These are phyloP conservation scores for Phytophthora niederhauseri DNA, from an alignment of 352 stramenopile species.

Conservation along the genomic window DNA sequence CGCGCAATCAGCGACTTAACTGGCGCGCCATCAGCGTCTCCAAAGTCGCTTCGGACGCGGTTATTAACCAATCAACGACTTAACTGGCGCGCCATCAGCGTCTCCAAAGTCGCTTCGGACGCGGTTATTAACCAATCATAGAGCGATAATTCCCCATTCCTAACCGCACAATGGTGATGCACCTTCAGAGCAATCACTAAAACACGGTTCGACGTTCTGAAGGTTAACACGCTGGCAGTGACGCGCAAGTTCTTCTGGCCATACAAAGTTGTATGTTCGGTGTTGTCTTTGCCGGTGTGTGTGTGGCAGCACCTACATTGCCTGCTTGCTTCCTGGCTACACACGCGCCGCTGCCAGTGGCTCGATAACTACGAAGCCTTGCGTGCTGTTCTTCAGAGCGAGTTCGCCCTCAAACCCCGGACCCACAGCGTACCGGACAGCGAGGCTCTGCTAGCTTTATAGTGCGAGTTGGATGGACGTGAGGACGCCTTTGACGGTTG, in stretches of 20 bases:
- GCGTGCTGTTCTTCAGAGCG: neutral
- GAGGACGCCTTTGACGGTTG: neutral
- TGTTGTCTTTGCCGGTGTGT: too few relatives aligned
- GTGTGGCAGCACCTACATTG: too few relatives aligned
- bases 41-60: slow-evolving; percentile 6
- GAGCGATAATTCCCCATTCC: neutral
- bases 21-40: slow-evolving; percentile 20
- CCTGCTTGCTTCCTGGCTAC: too few relatives aligned
- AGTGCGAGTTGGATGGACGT: neutral
- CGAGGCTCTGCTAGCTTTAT: neutral
- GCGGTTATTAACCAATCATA: slow-evolving; percentile 11
- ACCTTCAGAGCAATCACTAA: neutral
- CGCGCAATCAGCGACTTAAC: slow-evolving; percentile 10
- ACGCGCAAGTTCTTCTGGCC: neutral
- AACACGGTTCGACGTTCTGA: too few relatives aligned
- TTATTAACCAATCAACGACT: slow-evolving; percentile 14
- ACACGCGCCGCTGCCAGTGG: too few relatives aligned
- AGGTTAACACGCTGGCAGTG: too few relatives aligned
- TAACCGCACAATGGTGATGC: neutral
- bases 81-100: slow-evolving; percentile 14
- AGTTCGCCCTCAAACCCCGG: neutral
- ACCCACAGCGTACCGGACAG: slow-evolving; percentile 2
- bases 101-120: slow-evolving; percentile 16
- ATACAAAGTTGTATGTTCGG: neutral
- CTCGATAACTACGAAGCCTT: too few relatives aligned